Base-by-base conservation (phyloP, 2,329 filamentous ascomycete genomes). In the Penicillium vulpinum region DNA sequence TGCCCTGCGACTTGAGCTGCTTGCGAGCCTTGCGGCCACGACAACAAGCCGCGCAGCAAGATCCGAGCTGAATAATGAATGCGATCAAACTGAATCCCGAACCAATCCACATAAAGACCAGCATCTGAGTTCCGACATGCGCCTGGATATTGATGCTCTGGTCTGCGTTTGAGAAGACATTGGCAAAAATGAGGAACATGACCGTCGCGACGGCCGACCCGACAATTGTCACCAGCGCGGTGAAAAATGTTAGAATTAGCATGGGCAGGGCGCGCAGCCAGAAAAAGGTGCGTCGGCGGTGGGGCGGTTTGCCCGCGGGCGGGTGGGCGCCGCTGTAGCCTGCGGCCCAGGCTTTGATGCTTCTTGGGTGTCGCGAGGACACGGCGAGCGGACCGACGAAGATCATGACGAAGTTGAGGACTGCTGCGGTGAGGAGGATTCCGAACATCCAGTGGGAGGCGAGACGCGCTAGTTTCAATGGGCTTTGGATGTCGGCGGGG, bases 21-120 rank as follows among this genome's bases (percentile, higher is more conserved):
- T 72, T 73, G n/a, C 72, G 66, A 0, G 70, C 70, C 59, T 72
- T 75, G 5, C 70, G 70, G 7, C 73, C 74, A 26, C 76, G 74
- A 49, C 75, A 77, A 56, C 76, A 78, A 22, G 76, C 70, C 15
- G 90, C 95, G 74, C 91, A 96, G 65, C 88, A 90, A 73, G 93
- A 82, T 31, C 87, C 85, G 28, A 88, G 78, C 72, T 95, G 90
- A 21, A 95, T 78, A 31, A 89, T 71, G 66, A 90, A 92, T 0
- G 88, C 88, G 21, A 92, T 68, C 5, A 91, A 75, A 1, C 85
- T 83, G 58, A 88, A 84, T 0, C 80, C 84, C 0, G 86, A 83
- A 0, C 88, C 90, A 28, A 91, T 83, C 92, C 93, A 97, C 88
- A 96, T 93, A 70, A 96, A 95, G 0, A 78, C 88, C 67, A 96